Evolutionary conservation across 257 asterid species (phyloP), one percentile per base, ranked within the genome.

Genomic region (Mitragyna speciosa): DNA sequence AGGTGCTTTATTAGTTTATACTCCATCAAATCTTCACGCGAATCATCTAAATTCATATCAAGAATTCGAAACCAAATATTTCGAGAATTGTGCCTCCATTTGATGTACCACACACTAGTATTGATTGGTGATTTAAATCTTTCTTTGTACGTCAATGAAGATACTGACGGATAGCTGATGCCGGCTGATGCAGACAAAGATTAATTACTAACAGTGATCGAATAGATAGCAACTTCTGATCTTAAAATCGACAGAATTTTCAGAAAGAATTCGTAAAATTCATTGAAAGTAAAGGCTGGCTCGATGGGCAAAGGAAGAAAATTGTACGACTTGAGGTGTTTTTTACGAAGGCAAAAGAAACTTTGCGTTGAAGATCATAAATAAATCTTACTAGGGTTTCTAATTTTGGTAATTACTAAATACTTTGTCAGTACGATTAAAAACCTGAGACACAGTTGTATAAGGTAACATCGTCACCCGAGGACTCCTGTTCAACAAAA

Each of bases 321-420:
- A 26, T 26, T n/a, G 39, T 63, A 17, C 41, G 41, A 36, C 41
- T 36, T 36, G 8, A 4, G n/a, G n/a, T n/a, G n/a, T n/a, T 1
- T 63, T 63, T 12, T 10, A 9, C 2, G 10, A 7, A 73, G 26
- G 45, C 31, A 11, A 52, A 51, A 30, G 16, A 73, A 54, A 73
- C 2, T 17, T 49, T 9, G 56, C 41, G 4, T 36, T 1, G 4
- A 67, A 77, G 47, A 51, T 51, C 4, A 5, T 31, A 11, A 72
- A n/a, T 4, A 47, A 73, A 48, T 33, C 28, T 70, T 26, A 31
- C 76, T 81, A 81, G 84, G 84, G 84, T 76, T 82, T 70, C 80
- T 71, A 63, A 70, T 70, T 59, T 58, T 47, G 70, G 77, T 63
- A 72, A 54, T 36, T 69, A 16, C 28, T 17, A 22, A 76, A 45